phyloP scores from a whole-genome alignment of 2,329 filamentous ascomycete genomes.

The Pseudogymnoascus sp. region DNA sequence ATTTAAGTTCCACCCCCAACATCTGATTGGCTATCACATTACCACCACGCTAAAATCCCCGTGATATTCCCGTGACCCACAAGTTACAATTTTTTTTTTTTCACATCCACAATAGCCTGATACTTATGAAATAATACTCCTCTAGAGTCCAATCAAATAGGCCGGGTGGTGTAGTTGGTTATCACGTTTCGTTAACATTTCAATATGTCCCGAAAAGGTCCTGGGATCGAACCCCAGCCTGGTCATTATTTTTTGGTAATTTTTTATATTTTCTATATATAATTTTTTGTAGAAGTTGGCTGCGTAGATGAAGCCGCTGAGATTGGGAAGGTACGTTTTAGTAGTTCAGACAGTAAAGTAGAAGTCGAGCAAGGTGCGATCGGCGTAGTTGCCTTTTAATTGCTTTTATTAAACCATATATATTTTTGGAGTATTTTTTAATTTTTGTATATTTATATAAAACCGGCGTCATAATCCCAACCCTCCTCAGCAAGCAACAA shows the following conservation, averaged over 20 bases:
- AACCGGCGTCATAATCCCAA: not conserved
- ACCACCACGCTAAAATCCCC: not conserved
- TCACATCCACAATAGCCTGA: not conserved
- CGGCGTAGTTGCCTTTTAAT: not conserved
- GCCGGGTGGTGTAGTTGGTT: slow-evolving; percentile 8
- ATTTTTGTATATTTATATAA: not conserved
- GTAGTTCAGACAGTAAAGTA: not conserved
- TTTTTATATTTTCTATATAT: not conserved
- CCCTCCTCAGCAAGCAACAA: too few species aligned
- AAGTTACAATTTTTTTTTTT: not conserved
- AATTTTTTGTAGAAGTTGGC: not conserved
- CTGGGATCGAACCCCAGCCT: slow-evolving; percentile 8
- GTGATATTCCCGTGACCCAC: slow-evolving; percentile 1
- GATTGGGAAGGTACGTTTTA: not conserved
- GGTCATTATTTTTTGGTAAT: slow-evolving; percentile 1
- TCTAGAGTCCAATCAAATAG: not conserved
- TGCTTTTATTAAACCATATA: not conserved
- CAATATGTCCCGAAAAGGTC: slow-evolving; percentile 2
- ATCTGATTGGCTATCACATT: not conserved
- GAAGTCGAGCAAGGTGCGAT: not conserved
- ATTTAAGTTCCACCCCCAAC: not conserved
- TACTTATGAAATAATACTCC: not conserved
- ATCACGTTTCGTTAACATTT: slow-evolving; percentile 8
- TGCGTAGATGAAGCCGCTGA: not conserved
- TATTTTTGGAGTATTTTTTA: not conserved